phyloP scores from a whole-genome alignment of 306 rosid genomes.

The Castanospermum australe region DNA sequence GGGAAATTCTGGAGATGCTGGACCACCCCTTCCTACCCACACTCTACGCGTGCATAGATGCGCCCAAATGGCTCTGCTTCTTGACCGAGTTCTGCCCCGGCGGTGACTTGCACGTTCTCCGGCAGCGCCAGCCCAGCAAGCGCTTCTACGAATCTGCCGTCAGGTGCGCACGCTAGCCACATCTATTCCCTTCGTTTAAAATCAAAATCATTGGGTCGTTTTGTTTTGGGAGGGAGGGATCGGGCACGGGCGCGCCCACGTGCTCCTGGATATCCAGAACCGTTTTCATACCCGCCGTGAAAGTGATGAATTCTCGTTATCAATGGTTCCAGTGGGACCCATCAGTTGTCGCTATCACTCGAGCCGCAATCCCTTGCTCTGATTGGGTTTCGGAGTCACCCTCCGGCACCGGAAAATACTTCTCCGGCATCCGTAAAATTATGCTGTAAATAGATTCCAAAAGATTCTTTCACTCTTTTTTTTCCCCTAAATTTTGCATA shows the following conservation, averaged over 20 bases:
- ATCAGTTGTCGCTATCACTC: not conserved
- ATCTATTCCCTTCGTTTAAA: no score
- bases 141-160: slow-evolving; percentile 73
- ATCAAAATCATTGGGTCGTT: no score
- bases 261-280: not conserved
- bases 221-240: not conserved
- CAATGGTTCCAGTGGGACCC: slow-evolving; percentile 18
- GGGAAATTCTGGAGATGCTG: slow-evolving; percentile 64
- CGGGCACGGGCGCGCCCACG: not conserved
- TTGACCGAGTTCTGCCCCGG: slow-evolving; percentile 89
- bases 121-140: slow-evolving; percentile 71
- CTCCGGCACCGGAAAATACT: not conserved
- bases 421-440: not conserved
- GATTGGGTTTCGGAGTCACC: not conserved
- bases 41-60: slow-evolving; percentile 69
- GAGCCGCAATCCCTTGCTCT: not conserved
- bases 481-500: no score
- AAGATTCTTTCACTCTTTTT: no score
- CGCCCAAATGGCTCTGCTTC: slow-evolving; percentile 67
- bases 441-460: not conserved
- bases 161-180: slow-evolving; percentile 63
- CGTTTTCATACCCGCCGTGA: not conserved
- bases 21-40: slow-evolving; percentile 85
- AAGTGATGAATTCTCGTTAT: not conserved
- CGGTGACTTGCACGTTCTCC: slow-evolving; percentile 85